Conservation (phyloP, 768 basidiomycete species). For the Lentinus tigrinus region DNA sequence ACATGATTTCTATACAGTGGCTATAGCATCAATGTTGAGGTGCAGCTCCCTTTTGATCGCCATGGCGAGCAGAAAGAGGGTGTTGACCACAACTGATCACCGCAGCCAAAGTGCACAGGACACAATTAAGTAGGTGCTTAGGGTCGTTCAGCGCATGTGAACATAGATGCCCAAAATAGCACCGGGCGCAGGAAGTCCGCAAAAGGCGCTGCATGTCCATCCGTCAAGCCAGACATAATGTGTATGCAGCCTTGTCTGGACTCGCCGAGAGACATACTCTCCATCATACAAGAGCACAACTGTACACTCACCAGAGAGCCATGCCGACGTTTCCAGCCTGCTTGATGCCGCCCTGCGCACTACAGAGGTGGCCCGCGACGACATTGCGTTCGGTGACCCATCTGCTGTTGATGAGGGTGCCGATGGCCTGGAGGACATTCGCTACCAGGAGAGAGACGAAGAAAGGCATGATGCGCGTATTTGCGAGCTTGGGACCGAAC, state of each 20-base stretch:
- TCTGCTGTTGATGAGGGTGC: slow-evolving; percentile 29
- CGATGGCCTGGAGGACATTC: slow-evolving; percentile 33
- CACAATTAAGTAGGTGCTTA: too few relatives aligned
- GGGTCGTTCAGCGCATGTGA: too few relatives aligned
- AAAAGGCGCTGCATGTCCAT: too few relatives aligned
- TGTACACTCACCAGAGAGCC: slow-evolving; percentile 36
- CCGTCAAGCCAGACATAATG: neutral
- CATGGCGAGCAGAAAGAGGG: too few relatives aligned
- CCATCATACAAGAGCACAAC: neutral
- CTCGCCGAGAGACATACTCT: neutral
- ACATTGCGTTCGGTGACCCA: slow-evolving; percentile 31
- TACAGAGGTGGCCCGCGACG: slow-evolving; percentile 25
- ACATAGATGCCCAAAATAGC: too few relatives aligned
- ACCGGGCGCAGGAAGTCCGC: too few relatives aligned
- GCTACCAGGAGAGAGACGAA: slow-evolving; percentile 32
- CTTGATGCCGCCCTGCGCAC: slow-evolving; percentile 36
- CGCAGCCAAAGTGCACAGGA: too few relatives aligned
- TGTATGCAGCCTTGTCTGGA: neutral
- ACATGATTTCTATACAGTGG: neutral
- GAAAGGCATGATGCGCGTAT: slow-evolving; percentile 29
- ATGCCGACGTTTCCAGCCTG: slow-evolving; percentile 44
- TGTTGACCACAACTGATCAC: too few relatives aligned
- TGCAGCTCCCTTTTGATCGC: too few relatives aligned
- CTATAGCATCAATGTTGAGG: too few relatives aligned
- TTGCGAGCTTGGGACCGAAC: slow-evolving; percentile 15